These are phyloP conservation scores for Nannizziopsis arthrosporioides DNA, from an alignment of 2,329 filamentous ascomycete species.

Conservation along the genomic window DNA sequence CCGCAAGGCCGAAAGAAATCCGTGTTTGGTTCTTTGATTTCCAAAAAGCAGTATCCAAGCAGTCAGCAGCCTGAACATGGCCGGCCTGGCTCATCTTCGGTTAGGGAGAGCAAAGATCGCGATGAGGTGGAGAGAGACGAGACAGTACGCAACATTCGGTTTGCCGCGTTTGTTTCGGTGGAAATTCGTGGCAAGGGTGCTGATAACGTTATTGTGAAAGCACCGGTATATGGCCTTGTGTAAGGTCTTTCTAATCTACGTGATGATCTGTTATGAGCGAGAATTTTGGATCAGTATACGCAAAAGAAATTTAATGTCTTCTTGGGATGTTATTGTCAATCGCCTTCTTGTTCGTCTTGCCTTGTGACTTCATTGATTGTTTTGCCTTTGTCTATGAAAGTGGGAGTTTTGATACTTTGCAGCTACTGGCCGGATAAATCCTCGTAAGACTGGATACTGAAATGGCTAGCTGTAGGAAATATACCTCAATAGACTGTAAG, in stretches of 20 bases:
- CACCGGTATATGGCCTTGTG: conserved; percentile 48
- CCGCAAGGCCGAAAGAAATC: conserved; percentile 30
- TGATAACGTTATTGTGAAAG: conserved; percentile 58
- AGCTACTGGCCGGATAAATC: too few species aligned
- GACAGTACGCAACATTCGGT: conserved; percentile 47
- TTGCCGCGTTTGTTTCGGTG: conserved; percentile 62
- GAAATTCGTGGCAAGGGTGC: conserved; percentile 57
- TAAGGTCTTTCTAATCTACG: background rate
- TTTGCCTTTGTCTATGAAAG: background rate
- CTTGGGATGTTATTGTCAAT: conserved; percentile 1
- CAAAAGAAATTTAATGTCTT: conserved; percentile 1
- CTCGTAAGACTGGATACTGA: background rate
- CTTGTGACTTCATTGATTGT: background rate
- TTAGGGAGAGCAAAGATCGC: conserved; percentile 14
- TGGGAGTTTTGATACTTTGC: too few species aligned
- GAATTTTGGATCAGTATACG: background rate
- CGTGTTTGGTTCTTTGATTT: conserved; percentile 33
- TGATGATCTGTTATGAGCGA: background rate
- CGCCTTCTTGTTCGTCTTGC: background rate
- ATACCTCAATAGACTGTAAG: too few species aligned
- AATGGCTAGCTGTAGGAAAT: too few species aligned
- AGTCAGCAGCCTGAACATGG: conserved; percentile 9
- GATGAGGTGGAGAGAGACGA: conserved; percentile 11
- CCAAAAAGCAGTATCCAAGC: conserved; percentile 23
- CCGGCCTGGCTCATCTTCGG: conserved; percentile 8